Percentiles rank a stretch among this genome's conserved stretches.
These are phyloP conservation scores for Blastocystis hominis DNA, from an alignment of 352 stramenopile species.

Conservation along the genomic window DNA sequence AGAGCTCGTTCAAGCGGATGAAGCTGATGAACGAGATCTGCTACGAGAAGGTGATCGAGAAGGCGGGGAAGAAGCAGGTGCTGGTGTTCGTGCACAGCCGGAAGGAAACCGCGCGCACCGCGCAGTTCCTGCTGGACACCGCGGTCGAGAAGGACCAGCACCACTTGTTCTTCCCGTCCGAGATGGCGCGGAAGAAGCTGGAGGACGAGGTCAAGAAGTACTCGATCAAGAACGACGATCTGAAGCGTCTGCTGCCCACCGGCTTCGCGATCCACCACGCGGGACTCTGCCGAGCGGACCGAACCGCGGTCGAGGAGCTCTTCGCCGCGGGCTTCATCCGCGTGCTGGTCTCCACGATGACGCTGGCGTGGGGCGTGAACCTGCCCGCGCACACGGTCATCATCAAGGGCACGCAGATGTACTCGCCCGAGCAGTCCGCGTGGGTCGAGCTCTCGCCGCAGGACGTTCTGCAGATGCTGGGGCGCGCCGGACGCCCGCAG, in stretches of 20 bases:
- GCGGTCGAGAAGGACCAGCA: slow-evolving; percentile 60
- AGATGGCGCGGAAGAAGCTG: slow-evolving; percentile 84
- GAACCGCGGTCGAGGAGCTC: slow-evolving; percentile 92
- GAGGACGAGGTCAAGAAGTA: slow-evolving; percentile 66
- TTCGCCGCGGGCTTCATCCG: slow-evolving; percentile 90
- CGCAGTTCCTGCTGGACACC: slow-evolving; percentile 77
- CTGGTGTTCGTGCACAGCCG: slow-evolving; percentile 98
- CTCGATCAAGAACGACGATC: slow-evolving; percentile 82
- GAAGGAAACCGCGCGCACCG: slow-evolving; percentile 86
- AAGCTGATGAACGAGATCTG: slow-evolving; percentile 99
- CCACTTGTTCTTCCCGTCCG: slow-evolving; percentile 64
- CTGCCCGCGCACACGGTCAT: slow-evolving; percentile 97
- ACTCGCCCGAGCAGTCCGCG: slow-evolving; percentile 89
- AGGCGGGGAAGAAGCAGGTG: slow-evolving; percentile 90
- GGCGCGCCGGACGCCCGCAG: slow-evolving; percentile 89
- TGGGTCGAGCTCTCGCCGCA: slow-evolving; percentile 94
- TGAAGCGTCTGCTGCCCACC: slow-evolving; percentile 94
- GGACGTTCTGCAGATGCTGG: slow-evolving; percentile 98
- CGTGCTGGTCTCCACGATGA: slow-evolving; percentile 93
- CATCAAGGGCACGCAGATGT: slow-evolving; percentile 99
- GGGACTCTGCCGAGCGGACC: slow-evolving; percentile 88
- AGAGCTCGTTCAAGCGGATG: slow-evolving; percentile 95
- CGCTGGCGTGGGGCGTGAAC: slow-evolving; percentile 98
- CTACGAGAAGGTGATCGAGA: slow-evolving; percentile 88
- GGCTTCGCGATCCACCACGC: slow-evolving; percentile 98